Evolutionary conservation across 495 filamentous ascomycete genomes (phyloP).

Genomic region (Tuber borchii): DNA sequence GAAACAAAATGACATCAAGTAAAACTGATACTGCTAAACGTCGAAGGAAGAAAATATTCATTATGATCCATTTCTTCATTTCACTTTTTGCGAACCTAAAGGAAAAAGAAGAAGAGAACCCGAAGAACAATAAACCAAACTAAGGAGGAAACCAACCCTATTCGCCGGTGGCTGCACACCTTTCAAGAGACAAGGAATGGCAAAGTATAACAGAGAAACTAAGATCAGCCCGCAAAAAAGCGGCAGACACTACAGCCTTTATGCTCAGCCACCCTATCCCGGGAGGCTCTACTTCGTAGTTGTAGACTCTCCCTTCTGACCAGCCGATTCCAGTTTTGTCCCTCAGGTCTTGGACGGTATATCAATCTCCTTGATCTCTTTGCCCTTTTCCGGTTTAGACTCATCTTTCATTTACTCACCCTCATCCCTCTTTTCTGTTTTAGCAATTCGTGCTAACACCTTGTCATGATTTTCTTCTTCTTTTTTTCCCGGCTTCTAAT

Average conservation of each 20-base stretch:
- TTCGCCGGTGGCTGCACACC: background rate
- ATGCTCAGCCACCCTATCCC: background rate
- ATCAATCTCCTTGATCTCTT: conserved; percentile 33
- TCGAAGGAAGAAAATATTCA: conserved; percentile 7
- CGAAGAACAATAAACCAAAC: background rate
- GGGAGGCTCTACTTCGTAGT: background rate
- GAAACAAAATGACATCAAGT: conserved; percentile 7
- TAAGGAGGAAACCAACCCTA: background rate
- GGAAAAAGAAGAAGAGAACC: background rate
- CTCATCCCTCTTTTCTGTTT: conserved; percentile 13
- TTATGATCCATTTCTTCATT: background rate
- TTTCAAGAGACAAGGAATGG: background rate
- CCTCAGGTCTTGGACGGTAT: conserved; percentile 21
- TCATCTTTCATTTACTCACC: conserved; percentile 29
- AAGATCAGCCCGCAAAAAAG: background rate
- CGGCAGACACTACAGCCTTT: background rate
- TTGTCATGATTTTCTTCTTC: conserved; percentile 34
- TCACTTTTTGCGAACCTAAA: background rate
- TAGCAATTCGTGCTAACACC: conserved; percentile 17
- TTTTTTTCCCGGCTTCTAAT: conserved; percentile 62
- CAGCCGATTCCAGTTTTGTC: conserved; percentile 15
- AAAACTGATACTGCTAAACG: conserved; percentile 10
- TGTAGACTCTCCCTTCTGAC: background rate
- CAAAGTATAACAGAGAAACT: background rate
- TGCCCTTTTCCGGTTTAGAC: conserved; percentile 28